A percentile compares a stretch with the other conserved stretches of the same genome.
These are phyloP conservation scores for Penicillium janthinellum DNA, from an alignment of 2,329 filamentous ascomycete species.

Conservation along the genomic window DNA sequence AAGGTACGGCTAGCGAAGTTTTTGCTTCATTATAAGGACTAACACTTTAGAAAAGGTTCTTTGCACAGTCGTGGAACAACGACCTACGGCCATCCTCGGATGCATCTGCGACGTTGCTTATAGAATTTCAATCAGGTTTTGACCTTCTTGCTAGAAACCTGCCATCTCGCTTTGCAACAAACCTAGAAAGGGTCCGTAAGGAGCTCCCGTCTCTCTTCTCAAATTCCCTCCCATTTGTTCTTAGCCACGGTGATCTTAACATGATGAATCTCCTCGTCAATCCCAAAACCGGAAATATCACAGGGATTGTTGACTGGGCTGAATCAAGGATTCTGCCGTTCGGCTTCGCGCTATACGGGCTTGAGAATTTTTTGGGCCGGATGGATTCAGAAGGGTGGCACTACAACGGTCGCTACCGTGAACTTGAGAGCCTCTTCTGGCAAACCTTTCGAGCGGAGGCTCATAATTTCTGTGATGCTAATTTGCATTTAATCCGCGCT, in stretches of 20 bases:
- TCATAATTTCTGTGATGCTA: constrained; percentile 14
- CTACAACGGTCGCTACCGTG: constrained; percentile 14
- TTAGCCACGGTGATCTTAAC: constrained; percentile 16
- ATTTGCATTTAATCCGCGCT: constrained; percentile 16
- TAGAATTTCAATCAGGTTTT: constrained; percentile 11
- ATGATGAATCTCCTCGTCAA: constrained; percentile 14
- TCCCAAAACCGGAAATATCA: constrained; percentile 19
- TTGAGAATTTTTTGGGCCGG: constrained; percentile 18
- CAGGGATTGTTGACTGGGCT: constrained; percentile 27
- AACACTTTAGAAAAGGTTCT: constrained; percentile 17
- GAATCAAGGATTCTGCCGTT: constrained; percentile 26
- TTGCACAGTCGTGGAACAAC: constrained; percentile 23
- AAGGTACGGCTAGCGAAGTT: constrained; percentile 12
- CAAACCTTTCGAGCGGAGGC: constrained; percentile 15
- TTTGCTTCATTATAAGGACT: constrained; percentile 5
- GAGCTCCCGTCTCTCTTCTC: constrained; percentile 16
- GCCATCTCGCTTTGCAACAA: constrained; percentile 12
- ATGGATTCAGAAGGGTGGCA: constrained; percentile 23
- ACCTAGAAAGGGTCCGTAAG: constrained; percentile 11
- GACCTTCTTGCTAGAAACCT: constrained; percentile 15
- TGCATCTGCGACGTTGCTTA: constrained; percentile 5
- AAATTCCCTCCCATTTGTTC: constrained; percentile 9
- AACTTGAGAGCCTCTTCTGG: constrained; percentile 19
- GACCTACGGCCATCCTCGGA: constrained; percentile 7
- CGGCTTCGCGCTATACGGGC: constrained; percentile 30